Conservation (phyloP, 106 monocot species). For the Ottelia alismoides region DNA sequence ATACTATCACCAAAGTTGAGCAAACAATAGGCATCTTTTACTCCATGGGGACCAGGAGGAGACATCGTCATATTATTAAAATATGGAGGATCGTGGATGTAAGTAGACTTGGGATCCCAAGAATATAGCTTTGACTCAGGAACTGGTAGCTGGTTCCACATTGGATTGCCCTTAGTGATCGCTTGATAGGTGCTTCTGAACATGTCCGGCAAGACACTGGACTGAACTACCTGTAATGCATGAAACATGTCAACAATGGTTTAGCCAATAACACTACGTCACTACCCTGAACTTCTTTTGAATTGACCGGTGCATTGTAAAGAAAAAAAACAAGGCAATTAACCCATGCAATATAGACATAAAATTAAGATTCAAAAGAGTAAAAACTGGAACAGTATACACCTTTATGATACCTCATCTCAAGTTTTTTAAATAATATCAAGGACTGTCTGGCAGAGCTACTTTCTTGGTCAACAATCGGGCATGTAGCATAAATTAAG, state of each 20-base stretch:
- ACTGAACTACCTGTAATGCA: conserved; percentile 20
- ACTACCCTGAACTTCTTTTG: too few relatives aligned
- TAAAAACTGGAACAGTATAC: too few relatives aligned
- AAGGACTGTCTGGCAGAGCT: too few relatives aligned
- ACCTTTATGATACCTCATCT: too few relatives aligned
- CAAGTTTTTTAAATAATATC: too few relatives aligned
- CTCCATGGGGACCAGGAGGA: conserved; percentile 19
- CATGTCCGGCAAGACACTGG: conserved; percentile 20
- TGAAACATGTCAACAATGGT: neutral
- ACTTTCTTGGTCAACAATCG: too few relatives aligned
- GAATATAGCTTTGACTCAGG: conserved; percentile 1
- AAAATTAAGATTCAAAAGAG: too few relatives aligned
- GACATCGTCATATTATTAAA: conserved; percentile 29
- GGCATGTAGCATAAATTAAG: too few relatives aligned
- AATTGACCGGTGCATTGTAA: too few relatives aligned
- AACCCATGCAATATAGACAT: too few relatives aligned
- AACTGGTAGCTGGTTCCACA: conserved; percentile 22
- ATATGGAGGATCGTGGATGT: conserved; percentile 26
- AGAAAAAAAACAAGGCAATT: too few relatives aligned
- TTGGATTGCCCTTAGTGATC: conserved; percentile 25
- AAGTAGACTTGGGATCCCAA: conserved; percentile 21
- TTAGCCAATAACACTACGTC: too few relatives aligned
- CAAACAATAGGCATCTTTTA: conserved; percentile 22
- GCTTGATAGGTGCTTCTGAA: conserved; percentile 19
- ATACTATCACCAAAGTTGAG: conserved; percentile 30